phyloP scores from a whole-genome alignment of 2,329 filamentous ascomycete species.

The Xylogone sp. region DNA sequence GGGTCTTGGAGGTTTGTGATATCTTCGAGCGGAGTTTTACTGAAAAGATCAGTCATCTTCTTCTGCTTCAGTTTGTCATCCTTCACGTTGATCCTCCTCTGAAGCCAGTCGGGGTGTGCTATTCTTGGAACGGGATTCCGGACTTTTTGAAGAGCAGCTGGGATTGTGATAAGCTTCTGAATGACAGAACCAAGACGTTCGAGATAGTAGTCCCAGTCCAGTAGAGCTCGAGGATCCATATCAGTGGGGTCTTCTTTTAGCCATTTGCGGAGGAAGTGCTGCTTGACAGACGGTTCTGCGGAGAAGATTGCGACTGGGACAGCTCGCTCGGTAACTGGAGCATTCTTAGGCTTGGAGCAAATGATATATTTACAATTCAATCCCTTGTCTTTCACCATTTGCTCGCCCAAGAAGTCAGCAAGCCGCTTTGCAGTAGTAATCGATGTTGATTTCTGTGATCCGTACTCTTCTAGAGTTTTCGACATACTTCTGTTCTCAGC shows the following conservation, averaged over 20 bases:
- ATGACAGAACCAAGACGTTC: conserved; percentile 96
- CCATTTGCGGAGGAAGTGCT: conserved; percentile 91
- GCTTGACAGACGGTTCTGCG: conserved; percentile 82
- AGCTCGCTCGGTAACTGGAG: conserved; percentile 90
- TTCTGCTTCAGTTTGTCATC: conserved; percentile 98
- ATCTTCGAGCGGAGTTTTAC: conserved; percentile 67
- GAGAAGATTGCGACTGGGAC: conserved; percentile 97
- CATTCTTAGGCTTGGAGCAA: conserved; percentile 77
- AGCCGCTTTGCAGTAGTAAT: conserved; percentile 95
- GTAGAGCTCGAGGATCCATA: conserved; percentile 82
- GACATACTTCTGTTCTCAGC: conserved; percentile 98
- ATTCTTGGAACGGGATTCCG: conserved; percentile 92
- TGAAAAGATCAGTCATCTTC: conserved; percentile 94
- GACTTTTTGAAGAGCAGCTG: conserved; percentile 91
- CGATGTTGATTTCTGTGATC: conserved; percentile 93
- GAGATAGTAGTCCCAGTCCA: conserved; percentile 97
- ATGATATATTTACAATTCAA: conserved; percentile 99
- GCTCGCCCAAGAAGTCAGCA: conserved; percentile 93
- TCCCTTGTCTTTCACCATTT: conserved; percentile 99
- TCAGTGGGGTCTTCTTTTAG: conserved; percentile 86
- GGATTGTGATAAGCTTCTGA: conserved; percentile 98
- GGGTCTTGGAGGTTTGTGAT: conserved; percentile 61
- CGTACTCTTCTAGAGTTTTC: conserved; percentile 96
- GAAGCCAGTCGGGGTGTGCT: conserved; percentile 93
- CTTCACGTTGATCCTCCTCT: conserved; percentile 87